Percentiles rank a stretch among this genome's conserved stretches.
Evolutionary conservation across 345 rosid genomes (phyloP).

Genomic region (Lagerstroemia speciosa): DNA sequence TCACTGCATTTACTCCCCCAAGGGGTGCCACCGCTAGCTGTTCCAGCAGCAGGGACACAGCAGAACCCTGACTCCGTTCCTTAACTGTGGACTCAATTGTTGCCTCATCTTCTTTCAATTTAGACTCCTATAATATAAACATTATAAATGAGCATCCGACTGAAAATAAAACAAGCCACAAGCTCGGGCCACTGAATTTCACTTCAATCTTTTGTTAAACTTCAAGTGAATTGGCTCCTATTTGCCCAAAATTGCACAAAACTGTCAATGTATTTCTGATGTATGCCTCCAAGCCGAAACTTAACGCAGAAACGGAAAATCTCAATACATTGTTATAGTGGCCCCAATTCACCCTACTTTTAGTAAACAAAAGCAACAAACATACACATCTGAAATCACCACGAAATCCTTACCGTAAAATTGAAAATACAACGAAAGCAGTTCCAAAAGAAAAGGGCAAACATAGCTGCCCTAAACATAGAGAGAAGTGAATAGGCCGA

Average conservation of each 20-base stretch:
- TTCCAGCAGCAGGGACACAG: neutral
- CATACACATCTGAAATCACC: too few species aligned
- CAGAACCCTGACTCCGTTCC: neutral
- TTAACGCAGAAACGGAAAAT: neutral
- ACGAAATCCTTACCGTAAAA: too few species aligned
- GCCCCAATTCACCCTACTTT: neutral
- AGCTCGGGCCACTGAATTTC: neutral
- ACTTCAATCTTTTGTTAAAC: neutral
- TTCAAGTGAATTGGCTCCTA: neutral
- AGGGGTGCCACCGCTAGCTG: slow-evolving; percentile 3
- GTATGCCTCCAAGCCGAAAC: neutral
- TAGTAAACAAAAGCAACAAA: too few species aligned
- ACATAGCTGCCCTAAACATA: neutral
- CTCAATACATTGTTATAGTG: neutral
- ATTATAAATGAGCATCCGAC: neutral
- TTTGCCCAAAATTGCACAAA: neutral
- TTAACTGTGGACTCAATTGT: neutral
- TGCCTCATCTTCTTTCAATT: neutral
- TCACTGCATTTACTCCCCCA: slow-evolving; percentile 6
- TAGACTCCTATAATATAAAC: neutral
- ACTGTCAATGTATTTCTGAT: neutral
- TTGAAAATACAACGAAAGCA: neutral
- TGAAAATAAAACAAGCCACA: neutral
- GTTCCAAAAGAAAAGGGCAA: neutral
- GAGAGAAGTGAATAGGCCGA: neutral